Percentiles rank a stretch among this genome's conserved stretches.
These are phyloP conservation scores for Circinella umbellata DNA, from an alignment of 371 early-diverging fungal species.

Conservation along the genomic window DNA sequence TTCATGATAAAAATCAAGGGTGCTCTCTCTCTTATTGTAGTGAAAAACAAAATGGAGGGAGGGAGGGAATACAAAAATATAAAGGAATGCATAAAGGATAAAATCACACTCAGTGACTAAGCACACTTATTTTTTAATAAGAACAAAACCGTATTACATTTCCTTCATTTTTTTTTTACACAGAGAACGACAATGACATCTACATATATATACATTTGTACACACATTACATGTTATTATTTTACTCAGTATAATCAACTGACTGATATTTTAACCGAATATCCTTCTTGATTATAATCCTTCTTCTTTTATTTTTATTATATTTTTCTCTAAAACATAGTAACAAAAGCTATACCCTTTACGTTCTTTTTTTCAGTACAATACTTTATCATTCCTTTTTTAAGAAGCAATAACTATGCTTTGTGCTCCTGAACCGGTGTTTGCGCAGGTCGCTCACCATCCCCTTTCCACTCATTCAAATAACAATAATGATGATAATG, in stretches of 20 bases:
- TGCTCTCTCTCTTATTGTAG: no score
- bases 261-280: no score
- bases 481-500: neutral
- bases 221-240: neutral
- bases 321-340: neutral
- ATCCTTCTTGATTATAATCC: no score
- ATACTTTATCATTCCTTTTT: no score
- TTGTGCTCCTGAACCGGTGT: conserved; percentile 18
- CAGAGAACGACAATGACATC: neutral
- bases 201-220: no score
- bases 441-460: conserved; percentile 20
- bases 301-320: neutral
- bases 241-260: no score
- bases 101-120: neutral
- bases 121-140: conserved; percentile 15
- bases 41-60: no score
- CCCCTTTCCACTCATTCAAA: conserved; percentile 4
- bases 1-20: no score
- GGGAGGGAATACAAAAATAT: neutral
- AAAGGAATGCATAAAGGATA: conserved; percentile 10
- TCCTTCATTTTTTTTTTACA: neutral
- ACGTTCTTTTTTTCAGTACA: no score
- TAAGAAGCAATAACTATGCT: conserved; percentile 7
- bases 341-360: no score
- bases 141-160: conserved; percentile 10